These are phyloP conservation scores for Linum usitatissimum DNA, from an alignment of 345 rosid species.

Conservation along the genomic window DNA sequence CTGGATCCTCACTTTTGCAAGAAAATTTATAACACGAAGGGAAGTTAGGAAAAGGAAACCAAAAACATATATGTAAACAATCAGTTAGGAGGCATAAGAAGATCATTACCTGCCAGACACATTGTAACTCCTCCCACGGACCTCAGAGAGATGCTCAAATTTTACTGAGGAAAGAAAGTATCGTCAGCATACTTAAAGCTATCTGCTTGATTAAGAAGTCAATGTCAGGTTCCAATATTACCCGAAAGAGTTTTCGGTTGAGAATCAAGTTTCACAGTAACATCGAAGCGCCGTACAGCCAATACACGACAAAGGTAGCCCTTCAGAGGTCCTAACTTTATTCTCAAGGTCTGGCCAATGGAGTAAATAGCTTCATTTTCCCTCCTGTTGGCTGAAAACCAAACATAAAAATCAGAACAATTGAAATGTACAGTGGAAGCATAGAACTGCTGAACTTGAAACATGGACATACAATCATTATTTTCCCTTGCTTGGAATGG, in stretches of 20 bases:
- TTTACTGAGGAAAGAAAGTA: conserved; percentile 42
- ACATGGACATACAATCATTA: conserved; percentile 42
- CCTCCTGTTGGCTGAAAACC: conserved; percentile 56
- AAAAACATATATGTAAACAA: background rate
- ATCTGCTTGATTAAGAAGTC: conserved; percentile 8
- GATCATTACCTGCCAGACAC: conserved; percentile 32
- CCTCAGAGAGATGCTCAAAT: conserved; percentile 79
- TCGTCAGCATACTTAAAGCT: conserved; percentile 14
- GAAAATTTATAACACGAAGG: conserved; percentile 10
- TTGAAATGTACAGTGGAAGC: conserved; percentile 6
- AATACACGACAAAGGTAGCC: conserved; percentile 89
- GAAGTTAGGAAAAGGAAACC: conserved; percentile 13
- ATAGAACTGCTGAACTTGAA: conserved; percentile 1
- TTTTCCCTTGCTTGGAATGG: conserved; percentile 49
- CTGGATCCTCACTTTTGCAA: conserved; percentile 49
- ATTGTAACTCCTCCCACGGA: conserved; percentile 56
- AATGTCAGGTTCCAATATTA: conserved; percentile 13
- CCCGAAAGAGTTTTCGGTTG: conserved; percentile 80
- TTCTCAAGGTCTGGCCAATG: conserved; percentile 85
- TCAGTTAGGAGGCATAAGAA: conserved; percentile 5
- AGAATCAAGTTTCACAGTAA: conserved; percentile 90
- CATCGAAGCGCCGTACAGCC: conserved; percentile 61
- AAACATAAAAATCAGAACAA: conserved; percentile 18
- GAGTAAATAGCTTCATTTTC: conserved; percentile 59
- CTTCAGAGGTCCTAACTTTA: conserved; percentile 81